phyloP scores from a whole-genome alignment of 2,329 filamentous ascomycete species.

The Ceratocystis huliohia region DNA sequence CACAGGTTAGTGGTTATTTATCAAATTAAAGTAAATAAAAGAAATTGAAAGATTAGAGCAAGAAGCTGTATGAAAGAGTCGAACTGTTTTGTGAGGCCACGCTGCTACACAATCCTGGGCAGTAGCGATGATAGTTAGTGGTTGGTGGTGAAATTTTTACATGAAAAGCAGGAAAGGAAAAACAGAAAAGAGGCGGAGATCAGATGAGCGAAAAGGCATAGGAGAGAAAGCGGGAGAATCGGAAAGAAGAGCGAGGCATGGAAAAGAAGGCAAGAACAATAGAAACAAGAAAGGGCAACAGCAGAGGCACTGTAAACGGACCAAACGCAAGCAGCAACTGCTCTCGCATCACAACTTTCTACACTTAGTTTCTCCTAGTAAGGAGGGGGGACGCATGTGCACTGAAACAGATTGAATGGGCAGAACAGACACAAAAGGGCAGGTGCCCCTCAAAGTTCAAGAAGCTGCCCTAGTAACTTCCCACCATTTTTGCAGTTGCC shows the following conservation, averaged over 20 bases:
- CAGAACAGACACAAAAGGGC: background rate
- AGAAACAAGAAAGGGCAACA: background rate
- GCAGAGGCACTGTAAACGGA: background rate
- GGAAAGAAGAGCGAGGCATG: background rate
- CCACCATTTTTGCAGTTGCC: background rate
- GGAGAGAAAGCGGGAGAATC: background rate
- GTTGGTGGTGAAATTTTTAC: too few species aligned
- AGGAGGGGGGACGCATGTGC: background rate
- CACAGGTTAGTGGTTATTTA: background rate
- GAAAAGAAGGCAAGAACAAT: background rate
- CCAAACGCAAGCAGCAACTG: background rate
- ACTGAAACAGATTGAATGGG: background rate
- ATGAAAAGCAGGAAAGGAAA: background rate
- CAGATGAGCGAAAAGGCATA: background rate
- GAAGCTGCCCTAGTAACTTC: background rate
- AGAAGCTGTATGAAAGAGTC: background rate
- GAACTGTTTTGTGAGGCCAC: too few species aligned
- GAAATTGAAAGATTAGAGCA: background rate
- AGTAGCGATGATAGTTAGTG: too few species aligned
- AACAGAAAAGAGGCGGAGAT: background rate
- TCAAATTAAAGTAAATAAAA: background rate
- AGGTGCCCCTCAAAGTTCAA: background rate
- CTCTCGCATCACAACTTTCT: conserved; percentile 1
- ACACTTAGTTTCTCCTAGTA: background rate
- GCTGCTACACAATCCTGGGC: too few species aligned